Evolutionary conservation across 164 flowering plant genomes (phyloP), one percentile per base, ranked within the genome.

Genomic region (Magnolia officinalis): DNA sequence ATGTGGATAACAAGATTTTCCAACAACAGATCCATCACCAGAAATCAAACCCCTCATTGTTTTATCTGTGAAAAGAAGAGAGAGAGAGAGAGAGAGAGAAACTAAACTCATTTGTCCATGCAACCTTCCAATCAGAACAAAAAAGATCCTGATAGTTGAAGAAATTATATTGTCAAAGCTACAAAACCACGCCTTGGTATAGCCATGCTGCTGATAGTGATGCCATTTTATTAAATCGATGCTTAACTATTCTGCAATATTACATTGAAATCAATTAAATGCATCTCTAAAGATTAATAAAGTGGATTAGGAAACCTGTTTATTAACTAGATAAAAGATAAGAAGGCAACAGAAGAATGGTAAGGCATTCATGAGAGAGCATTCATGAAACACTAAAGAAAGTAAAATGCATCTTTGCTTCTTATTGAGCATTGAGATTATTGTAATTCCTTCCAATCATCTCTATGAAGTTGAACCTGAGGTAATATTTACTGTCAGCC

Each of bases 131-230:
- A 50, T 18, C 11, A 50, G 31, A 76, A 55, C 61, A 63, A 23
- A 52, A 26, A 8, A 67, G 16, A 18, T 66, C 64, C 23, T 18
- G 10, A 66, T 24, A 49, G 13, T 29, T 29, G 10, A 16, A 50
- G 24, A 63, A 71, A 49, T 45, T 21, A 6, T 8, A 11, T 11
- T 21, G 18, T 20, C 10, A 50, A 49, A 63, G 16, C 20, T 18
- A 70, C 6, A 20, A 45, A 71, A 24, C 23, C 74, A 24, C 52
- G 63, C 74, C 74, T 76, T 76, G 78, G 61, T 76, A 76, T 20
- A 71, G 29, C 74, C 78, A 76, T 14, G 29, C 66, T 63, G 74
- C 70, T 63, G 78, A 52, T 19, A 76, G 73, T 24, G 78, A 76
- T 50, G 78, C 50, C 78, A 70, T 76, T 76, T 71, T 63, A 63